Evolutionary conservation across 2,329 filamentous ascomycete genomes (phyloP), one percentile per base, ranked within the genome.

Genomic region (Escovopsis sp.): DNA sequence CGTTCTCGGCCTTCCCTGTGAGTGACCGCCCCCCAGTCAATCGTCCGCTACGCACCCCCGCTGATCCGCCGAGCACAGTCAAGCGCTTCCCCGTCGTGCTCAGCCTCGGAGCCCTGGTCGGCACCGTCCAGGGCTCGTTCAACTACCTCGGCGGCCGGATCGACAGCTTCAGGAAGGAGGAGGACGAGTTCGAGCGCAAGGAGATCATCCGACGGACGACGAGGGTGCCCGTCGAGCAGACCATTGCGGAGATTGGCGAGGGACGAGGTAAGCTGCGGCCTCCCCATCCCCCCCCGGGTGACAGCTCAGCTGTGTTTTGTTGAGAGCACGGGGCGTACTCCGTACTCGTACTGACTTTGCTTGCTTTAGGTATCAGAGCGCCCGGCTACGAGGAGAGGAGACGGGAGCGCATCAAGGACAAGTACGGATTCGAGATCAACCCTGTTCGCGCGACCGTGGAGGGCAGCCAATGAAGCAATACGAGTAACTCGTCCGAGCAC

Each of bases 351-450:
- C 34, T 36, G 12, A 36, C 34, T 6, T 34, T 10, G 34, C 10
- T 18, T 18, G 12, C n/a, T 6, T 38, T 52, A 94, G 87, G 83
- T 43, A 85, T 94, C 54, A 73, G 80, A 52, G 82, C 75, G 35
- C 80, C 83, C 12, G 85, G 85, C 41, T 94, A 91, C 59, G 82
- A 85, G 53, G 85, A 94, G 69, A 73, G 88, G 62, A 79, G 88
- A 61, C 76, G 77, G 51, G 71, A 87, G 67, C 75, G 85, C 53
- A 73, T 95, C 61, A 80, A 85, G 73, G 80, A 86, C 64, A 85
- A 80, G 62, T 94, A 94, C 57, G 86, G 87, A 45, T 76, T 93
- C 56, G 86, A 94, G 51, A 79, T 94, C 56, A 75, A 81, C 56
- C 73, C 78, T 43, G 75, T 80, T 51, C 72, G 63, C 45, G 68